A percentile compares a stretch with the other conserved stretches of the same genome.
Conservation (phyloP, 176 grass and related monocot species). For the Aegilops tauschii region DNA sequence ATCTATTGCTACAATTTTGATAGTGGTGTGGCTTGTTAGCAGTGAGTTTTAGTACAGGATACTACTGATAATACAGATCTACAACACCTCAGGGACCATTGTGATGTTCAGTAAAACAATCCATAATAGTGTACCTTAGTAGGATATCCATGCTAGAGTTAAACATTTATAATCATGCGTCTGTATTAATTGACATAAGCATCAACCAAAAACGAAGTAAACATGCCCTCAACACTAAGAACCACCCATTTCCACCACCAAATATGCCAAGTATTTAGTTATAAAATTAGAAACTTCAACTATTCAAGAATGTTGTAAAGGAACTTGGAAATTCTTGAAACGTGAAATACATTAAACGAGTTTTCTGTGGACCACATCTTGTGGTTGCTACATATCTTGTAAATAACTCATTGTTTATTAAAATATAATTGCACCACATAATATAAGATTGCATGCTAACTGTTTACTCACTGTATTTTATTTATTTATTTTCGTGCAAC, state of each 20-base stretch:
- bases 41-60: not conserved
- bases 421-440: not conserved
- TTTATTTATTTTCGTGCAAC: too few species aligned
- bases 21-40: not conserved
- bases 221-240: not conserved
- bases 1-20: not conserved
- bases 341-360: not conserved
- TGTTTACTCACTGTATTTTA: not conserved
- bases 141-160: not conserved
- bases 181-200: not conserved
- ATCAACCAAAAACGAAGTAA: not conserved
- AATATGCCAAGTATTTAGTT: not conserved
- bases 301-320: not conserved
- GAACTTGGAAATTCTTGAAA: not conserved
- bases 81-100: not conserved
- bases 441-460: not conserved
- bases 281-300: not conserved
- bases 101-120: not conserved
- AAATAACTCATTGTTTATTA: not conserved
- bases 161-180: not conserved
- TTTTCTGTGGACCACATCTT: not conserved
- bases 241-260: not conserved
- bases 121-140: not conserved
- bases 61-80: not conserved
- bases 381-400: not conserved